These are phyloP conservation scores for Kodamaea lidongshanica DNA, from an alignment of 805 yeast species.

Conservation along the genomic window DNA sequence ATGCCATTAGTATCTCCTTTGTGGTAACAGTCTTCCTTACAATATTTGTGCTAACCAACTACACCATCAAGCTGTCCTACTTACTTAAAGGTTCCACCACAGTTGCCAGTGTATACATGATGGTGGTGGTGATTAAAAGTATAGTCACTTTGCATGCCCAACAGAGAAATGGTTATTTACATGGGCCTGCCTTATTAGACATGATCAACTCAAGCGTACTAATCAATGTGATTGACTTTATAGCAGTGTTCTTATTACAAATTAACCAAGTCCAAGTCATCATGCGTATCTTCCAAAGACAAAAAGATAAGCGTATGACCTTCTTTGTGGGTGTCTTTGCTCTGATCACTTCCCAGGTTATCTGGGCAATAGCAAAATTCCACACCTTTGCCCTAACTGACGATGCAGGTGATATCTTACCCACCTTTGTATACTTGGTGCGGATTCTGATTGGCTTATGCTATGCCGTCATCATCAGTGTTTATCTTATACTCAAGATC, in stretches of 20 bases:
- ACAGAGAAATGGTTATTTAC: constrained; percentile 37
- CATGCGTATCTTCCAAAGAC: constrained; percentile 61
- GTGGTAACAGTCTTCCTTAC: constrained; percentile 61
- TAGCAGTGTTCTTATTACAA: constrained; percentile 53
- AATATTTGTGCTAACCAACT: constrained; percentile 57
- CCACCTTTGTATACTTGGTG: constrained; percentile 68
- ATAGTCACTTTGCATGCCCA: constrained; percentile 43
- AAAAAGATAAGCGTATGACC: constrained; percentile 58
- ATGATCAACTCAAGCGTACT: constrained; percentile 38
- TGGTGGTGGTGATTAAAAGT: constrained; percentile 43
- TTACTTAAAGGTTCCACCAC: constrained; percentile 45
- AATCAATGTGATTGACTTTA: constrained; percentile 51
- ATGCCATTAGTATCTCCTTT: constrained; percentile 57
- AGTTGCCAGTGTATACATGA: constrained; percentile 50
- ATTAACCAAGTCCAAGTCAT: constrained; percentile 67
- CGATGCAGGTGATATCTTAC: constrained; percentile 51
- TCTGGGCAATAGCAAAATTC: constrained; percentile 67
- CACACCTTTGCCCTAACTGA: constrained; percentile 29
- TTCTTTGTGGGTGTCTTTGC: constrained; percentile 53
- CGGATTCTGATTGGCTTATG: constrained; percentile 66
- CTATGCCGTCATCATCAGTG: constrained; percentile 58
- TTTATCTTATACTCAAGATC: constrained; percentile 48
- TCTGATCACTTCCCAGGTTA: constrained; percentile 49
- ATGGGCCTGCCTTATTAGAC: constrained; percentile 40
- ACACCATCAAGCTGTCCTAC: constrained; percentile 54